Base-by-base conservation (phyloP, 768 basidiomycete genomes). In the Podaxis mareebaensis region DNA sequence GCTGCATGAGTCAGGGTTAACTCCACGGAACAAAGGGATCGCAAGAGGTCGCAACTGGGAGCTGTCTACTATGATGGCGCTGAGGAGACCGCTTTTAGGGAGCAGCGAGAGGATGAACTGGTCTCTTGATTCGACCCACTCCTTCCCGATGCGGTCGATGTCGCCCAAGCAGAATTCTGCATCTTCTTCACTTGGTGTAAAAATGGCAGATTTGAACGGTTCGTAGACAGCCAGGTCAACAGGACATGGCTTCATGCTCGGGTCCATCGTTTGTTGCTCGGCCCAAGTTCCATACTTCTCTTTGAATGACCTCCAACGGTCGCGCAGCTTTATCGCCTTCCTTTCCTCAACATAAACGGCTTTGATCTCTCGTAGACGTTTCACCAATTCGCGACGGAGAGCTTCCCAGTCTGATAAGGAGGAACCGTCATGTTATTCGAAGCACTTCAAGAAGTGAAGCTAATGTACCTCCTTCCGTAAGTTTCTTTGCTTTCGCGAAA, bases 121-220 rank as follows among this genome's bases (percentile, higher is more conserved):
- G 40, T 61, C 20, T 12, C 53, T 53, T 8, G 28, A 36, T 12
- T 24, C n/a, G 3, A 55, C 30, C 60, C 60, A 61, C 17, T 53
- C 22, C 28, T 24, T 44, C 3, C 42, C 60, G 12, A 17, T 28
- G 26, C 40, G 40, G n/a, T 61, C 60, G 48, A 55, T 61, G 3
- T 54, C 26, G 22, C 24, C 38, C 1, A 55, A 2, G 4, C 20
- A 12, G 22, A 61, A 55, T 8, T 54, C 40, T 1, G 20, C 30
- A 12, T 46, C 40, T 11, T 33, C 53, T 11, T 13, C 8, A 46
- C 26, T 46, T 20, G 53, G 22, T 20, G 28, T 36, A 30, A 55
- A 55, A 30, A 55, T 55, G n/a, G 24, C 22, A 55, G 60, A 46
- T 36, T 22, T 61, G 26, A 61, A 54, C 6, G 60, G 53, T 22